phyloP scores from a whole-genome alignment of 1,284 basidiomycete genomes.

The Leccinum ponderosum region DNA sequence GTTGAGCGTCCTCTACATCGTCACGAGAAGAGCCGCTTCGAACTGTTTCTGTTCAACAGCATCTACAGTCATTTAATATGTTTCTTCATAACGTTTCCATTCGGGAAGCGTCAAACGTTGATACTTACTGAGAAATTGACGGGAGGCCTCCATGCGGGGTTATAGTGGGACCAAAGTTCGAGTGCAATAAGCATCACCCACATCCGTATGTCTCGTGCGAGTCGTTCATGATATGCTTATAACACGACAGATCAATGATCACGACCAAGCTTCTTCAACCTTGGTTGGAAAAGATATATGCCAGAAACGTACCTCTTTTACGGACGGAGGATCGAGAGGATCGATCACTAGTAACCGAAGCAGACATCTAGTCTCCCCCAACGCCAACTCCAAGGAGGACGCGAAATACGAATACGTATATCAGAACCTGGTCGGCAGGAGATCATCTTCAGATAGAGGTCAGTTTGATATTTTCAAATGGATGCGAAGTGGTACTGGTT shows the following conservation, averaged over 20 bases:
- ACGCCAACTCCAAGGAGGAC: slow-evolving; percentile 76
- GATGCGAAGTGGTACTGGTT: slow-evolving; percentile 35
- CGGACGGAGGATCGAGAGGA: slow-evolving; percentile 65
- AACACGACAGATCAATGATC: slow-evolving; percentile 69
- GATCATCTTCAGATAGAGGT: slow-evolving; percentile 28
- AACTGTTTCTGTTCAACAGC: slow-evolving; percentile 37
- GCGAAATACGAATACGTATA: slow-evolving; percentile 66
- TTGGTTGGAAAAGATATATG: slow-evolving; percentile 76
- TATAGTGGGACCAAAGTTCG: background rate
- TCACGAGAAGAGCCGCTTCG: slow-evolving; percentile 12
- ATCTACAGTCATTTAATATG: slow-evolving; percentile 38
- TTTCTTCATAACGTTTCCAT: slow-evolving; percentile 54
- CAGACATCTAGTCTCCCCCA: slow-evolving; percentile 83
- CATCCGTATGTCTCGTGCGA: slow-evolving; percentile 61
- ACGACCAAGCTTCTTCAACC: slow-evolving; percentile 68
- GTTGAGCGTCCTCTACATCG: background rate
- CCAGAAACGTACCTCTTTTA: slow-evolving; percentile 72
- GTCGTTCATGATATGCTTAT: slow-evolving; percentile 64
- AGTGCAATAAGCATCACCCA: slow-evolving; percentile 26
- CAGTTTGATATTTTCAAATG: background rate
- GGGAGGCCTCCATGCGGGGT: no score
- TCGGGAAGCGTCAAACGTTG: slow-evolving; percentile 74
- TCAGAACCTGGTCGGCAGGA: slow-evolving; percentile 47
- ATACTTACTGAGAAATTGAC: no score
- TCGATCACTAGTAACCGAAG: slow-evolving; percentile 70